phyloP scores from a whole-genome alignment of 805 yeast species.

The Wickerhamomyces queroliae region DNA sequence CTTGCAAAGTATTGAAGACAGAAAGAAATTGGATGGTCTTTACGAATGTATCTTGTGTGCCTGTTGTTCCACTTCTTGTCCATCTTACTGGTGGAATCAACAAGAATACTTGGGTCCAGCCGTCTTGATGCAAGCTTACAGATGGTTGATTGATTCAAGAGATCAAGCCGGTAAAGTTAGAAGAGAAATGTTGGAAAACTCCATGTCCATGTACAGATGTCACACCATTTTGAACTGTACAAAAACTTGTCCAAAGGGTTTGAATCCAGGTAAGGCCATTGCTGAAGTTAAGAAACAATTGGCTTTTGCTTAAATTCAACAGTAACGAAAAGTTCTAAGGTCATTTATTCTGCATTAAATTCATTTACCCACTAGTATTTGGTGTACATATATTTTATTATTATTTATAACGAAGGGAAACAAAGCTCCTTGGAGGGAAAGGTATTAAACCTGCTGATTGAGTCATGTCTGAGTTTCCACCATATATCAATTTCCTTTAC shows the following conservation, averaged over 20 bases:
- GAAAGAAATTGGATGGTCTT: slow-evolving; percentile 93
- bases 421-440: too few species aligned
- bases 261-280: slow-evolving; percentile 96
- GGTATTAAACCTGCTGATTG: too few species aligned
- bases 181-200: slow-evolving; percentile 87
- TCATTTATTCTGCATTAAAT: not conserved
- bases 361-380: not conserved
- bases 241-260: slow-evolving; percentile 95
- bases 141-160: slow-evolving; percentile 98
- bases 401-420: too few species aligned
- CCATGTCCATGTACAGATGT: slow-evolving; percentile 97
- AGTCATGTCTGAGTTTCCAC: too few species aligned
- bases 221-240: slow-evolving; percentile 99
- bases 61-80: slow-evolving; percentile 98
- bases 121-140: slow-evolving; percentile 96
- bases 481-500: too few species aligned
- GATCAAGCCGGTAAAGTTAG: slow-evolving; percentile 83
- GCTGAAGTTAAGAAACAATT: slow-evolving; percentile 94
- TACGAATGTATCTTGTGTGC: slow-evolving; percentile 98
- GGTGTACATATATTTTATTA: not conserved
- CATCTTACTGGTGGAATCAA: slow-evolving; percentile 99
- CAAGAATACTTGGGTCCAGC: slow-evolving; percentile 99
- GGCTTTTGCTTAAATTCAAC: slow-evolving; percentile 55
- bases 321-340: not conserved
- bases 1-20: slow-evolving; percentile 84